phyloP scores from a whole-genome alignment of 306 rosid species.

The Acacia confusa region DNA sequence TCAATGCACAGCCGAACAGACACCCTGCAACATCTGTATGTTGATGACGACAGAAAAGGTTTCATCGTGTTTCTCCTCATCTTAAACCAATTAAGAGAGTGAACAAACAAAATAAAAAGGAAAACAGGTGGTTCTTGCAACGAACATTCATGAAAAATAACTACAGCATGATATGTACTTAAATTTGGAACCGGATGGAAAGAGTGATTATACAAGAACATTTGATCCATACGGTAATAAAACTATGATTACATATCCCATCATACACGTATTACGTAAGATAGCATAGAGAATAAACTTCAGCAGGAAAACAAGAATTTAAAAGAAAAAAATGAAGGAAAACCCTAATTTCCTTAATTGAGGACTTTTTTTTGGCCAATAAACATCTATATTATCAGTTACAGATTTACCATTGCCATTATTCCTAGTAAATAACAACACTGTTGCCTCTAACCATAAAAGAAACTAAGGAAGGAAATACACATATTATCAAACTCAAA shows the following conservation, averaged over 20 bases:
- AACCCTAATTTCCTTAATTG: background rate
- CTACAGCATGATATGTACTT: background rate
- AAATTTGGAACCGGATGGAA: background rate
- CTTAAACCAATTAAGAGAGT: background rate
- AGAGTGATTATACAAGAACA: background rate
- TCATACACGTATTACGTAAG: background rate
- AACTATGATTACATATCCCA: background rate
- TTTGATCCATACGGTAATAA: background rate
- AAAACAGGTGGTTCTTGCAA: background rate
- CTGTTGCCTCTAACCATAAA: background rate
- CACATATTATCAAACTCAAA: background rate
- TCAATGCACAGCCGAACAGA: background rate
- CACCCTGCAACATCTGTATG: background rate
- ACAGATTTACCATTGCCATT: background rate
- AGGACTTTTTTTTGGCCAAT: background rate
- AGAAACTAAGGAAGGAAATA: background rate
- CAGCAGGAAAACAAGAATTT: background rate
- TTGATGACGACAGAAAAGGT: background rate
- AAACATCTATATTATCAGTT: background rate
- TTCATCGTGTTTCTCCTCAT: background rate
- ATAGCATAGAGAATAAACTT: background rate
- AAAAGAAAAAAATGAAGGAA: background rate
- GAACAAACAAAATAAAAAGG: background rate
- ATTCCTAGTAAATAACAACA: background rate
- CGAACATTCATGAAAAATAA: background rate